Base-by-base conservation (phyloP, 306 rosid genomes). In the Malus fusca region DNA sequence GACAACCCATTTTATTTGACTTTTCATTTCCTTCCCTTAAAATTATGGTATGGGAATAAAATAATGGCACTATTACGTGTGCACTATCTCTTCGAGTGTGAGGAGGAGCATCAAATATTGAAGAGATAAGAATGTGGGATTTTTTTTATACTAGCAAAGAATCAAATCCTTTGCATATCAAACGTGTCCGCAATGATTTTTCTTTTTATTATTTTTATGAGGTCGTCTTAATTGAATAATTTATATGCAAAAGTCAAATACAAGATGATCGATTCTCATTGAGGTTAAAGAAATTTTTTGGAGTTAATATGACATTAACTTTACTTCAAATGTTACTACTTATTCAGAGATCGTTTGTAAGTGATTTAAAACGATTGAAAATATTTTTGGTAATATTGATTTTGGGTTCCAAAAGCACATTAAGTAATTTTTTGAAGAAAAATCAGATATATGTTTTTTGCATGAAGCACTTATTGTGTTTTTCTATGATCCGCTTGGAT, bases 151-250 rank as follows among this genome's bases (percentile, higher is more conserved):
- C 15, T 10, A 46, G n/a, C 63, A 63, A 11, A 8, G 74, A 82
- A 82, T 82, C 86, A 78, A 69, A 82, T 78, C 80, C 26, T 56
- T 17, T 35, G 80, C 63, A 52, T 30, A 78, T 74, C 82, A 69
- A 82, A 33, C 70, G 65, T 68, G 70, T 30, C 48, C 74, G 53
- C 73, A n/a, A 55, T 11, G 59, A 74, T 4, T 31, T 31, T 11
- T 73, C 68, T 40, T 48, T 22, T 21, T 73, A 25, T 35, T 3
- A 19, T 19, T 33, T 5, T 33, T 33, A 5, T 33, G 9, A 9
- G 23, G 62, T 56, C 25, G 3, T 19, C 14, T 18, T 5, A 30
- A 31, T 55, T 55, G 22, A 55, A 56, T 21, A 71, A 33, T 17
- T 71, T 6, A 2, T 55, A 0, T 55, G 58, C 40, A 42, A 75